These are phyloP conservation scores for Picea engelmannii DNA, from an alignment of 83 land plant genomes.

Conservation along the genomic window DNA sequence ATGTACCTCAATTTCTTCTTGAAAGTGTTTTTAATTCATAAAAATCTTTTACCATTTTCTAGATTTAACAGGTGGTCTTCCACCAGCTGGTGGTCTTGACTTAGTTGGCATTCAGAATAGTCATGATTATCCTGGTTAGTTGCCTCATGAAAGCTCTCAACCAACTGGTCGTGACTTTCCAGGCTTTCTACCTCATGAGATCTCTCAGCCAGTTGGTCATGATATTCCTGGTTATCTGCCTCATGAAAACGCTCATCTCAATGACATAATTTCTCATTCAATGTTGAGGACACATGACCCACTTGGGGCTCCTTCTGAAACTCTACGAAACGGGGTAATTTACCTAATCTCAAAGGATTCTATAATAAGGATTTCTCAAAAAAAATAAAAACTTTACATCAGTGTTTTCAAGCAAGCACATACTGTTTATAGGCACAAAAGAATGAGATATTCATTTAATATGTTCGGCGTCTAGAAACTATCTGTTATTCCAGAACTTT, in stretches of 20 bases:
- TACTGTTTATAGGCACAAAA: no score
- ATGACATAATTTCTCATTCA: background rate
- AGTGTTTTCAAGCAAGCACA: no score
- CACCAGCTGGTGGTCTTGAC: constrained; percentile 1
- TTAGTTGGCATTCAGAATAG: background rate
- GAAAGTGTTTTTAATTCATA: background rate
- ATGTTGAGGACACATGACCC: constrained; percentile 12
- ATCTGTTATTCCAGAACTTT: no score
- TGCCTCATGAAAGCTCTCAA: background rate
- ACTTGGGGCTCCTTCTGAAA: constrained; percentile 17
- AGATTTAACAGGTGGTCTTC: constrained; percentile 1
- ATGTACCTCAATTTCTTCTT: background rate
- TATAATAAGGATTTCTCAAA: no score
- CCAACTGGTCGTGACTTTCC: background rate
- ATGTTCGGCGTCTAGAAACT: background rate
- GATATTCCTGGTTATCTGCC: background rate
- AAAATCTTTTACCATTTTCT: background rate
- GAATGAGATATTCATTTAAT: no score
- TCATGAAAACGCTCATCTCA: background rate
- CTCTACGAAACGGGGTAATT: no score
- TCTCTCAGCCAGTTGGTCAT: background rate
- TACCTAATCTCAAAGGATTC: no score
- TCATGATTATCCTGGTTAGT: background rate
- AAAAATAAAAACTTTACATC: no score
- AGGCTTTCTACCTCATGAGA: background rate